Evolutionary conservation across 1,284 basidiomycete genomes (phyloP).

Genomic region (Pseudozyma thailandica): DNA sequence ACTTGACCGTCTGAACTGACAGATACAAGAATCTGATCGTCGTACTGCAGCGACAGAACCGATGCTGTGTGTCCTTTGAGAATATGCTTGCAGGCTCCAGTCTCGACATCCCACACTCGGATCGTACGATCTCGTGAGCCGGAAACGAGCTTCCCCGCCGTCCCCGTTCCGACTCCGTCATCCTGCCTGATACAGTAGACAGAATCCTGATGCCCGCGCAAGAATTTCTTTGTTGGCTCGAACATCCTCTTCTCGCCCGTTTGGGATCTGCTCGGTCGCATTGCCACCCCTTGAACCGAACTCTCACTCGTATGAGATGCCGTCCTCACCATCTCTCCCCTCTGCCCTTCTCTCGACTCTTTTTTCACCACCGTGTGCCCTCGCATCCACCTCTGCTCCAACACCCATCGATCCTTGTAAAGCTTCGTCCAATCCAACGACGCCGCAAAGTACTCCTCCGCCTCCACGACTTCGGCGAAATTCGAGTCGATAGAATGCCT

Average conservation of each 20-base stretch:
- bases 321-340: conserved; percentile 12
- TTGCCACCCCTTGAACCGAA: not conserved
- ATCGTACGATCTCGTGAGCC: conserved; percentile 56
- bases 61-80: conserved; percentile 52
- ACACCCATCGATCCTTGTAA: conserved; percentile 27
- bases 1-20: conserved; percentile 53
- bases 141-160: conserved; percentile 45
- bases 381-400: conserved; percentile 45
- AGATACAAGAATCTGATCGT: conserved; percentile 52
- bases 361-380: conserved; percentile 2
- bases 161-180: conserved; percentile 44
- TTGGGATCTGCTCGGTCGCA: not conserved
- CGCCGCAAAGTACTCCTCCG: conserved; percentile 41
- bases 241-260: conserved; percentile 10
- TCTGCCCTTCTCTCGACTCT: not conserved
- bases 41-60: conserved; percentile 57
- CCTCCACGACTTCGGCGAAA: conserved; percentile 26
- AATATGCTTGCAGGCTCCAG: conserved; percentile 40
- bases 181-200: conserved; percentile 59
- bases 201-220: conserved; percentile 53
- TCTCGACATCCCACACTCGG: conserved; percentile 56
- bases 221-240: conserved; percentile 38
- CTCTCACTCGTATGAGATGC: conserved; percentile 6
- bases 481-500: conserved; percentile 15
- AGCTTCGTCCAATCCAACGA: conserved; percentile 38